Conservation (phyloP, 768 basidiomycete genomes). For the Pisolithus tinctorius region DNA sequence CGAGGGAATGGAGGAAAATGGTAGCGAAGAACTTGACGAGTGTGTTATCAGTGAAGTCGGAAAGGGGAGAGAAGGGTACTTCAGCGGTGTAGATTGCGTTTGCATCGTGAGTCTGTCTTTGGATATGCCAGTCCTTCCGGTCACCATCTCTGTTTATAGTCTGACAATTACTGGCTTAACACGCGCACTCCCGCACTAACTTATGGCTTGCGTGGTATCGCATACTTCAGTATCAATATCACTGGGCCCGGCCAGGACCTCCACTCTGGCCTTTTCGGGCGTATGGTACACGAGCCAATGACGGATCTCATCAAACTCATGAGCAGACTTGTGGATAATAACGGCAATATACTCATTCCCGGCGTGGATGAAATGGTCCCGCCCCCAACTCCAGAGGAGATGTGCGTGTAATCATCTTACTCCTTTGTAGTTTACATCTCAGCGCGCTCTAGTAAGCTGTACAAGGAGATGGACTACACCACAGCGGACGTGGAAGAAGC, state of each 20-base stretch:
- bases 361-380: slow-evolving; percentile 79
- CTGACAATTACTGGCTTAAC: slow-evolving; percentile 90
- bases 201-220: slow-evolving; percentile 78
- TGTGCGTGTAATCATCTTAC: neutral
- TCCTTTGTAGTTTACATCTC: neutral
- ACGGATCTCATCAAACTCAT: slow-evolving; percentile 75
- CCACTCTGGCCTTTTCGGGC: slow-evolving; percentile 81
- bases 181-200: slow-evolving; percentile 67
- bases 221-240: slow-evolving; percentile 74
- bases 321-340: slow-evolving; percentile 66
- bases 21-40: slow-evolving; percentile 79
- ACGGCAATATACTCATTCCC: slow-evolving; percentile 74
- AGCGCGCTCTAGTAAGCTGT: slow-evolving; percentile 38
- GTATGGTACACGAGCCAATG: slow-evolving; percentile 81
- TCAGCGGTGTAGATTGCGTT: slow-evolving; percentile 76
- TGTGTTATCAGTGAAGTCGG: slow-evolving; percentile 66
- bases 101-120: slow-evolving; percentile 59
- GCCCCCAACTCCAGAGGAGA: slow-evolving; percentile 49
- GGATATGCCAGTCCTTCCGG: neutral
- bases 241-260: slow-evolving; percentile 78
- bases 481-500: slow-evolving; percentile 63
- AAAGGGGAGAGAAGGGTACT: slow-evolving; percentile 56
- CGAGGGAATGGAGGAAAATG: slow-evolving; percentile 93
- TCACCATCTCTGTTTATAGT: slow-evolving; percentile 31
- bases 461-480: slow-evolving; percentile 61